Base-by-base conservation (phyloP, 495 filamentous ascomycete genomes). In the Penicillium atrosanguineum region DNA sequence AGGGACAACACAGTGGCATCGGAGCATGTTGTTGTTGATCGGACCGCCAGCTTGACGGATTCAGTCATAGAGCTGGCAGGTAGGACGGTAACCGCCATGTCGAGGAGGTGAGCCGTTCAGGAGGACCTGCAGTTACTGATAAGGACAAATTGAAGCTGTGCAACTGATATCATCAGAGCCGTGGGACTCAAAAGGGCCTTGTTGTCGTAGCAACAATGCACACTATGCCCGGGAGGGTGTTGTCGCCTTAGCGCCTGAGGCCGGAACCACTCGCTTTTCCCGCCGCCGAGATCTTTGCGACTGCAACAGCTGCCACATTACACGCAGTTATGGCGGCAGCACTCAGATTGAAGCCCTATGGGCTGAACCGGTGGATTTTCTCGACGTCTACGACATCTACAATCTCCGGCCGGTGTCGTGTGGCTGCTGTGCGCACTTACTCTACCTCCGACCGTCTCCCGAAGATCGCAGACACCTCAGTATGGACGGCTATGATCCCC, bases 401-500 rank as follows among this genome's bases (percentile, higher is more conserved):
- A 37, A 26, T 50, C 16, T 39, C 42, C 15, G 26, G 37, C 44
- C 52, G 52, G 28, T 52, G 50, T 23, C 21, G 55, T 25, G 46
- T 29, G 20, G 40, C 58, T 48, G 31, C 52, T 31, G 36, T 55
- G 54, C 52, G 63, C 44, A 38, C 55, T 55, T 73, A 72, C 49
- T 67, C 61, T 14, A 69, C 63, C 47, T 69, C 72, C 25, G 56
- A 67, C 44, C 54, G 68, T 2, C 64, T 83, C 20, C 86, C 84
- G 26, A 83, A 79, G 52, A 71, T 91, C 55, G 75, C 78, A 18
- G 81, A 89, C 52, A 64, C 79, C 7, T 83, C 84, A 3, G 79
- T 91, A 69, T 95, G 90, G 90, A 75, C 73, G 39, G 81, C 80
- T 4, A 67, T 94, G 52, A 76, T 94, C 52, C 82, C 79, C 1